Conservation (phyloP, 2,329 filamentous ascomycete species). For the Colletotrichum sp. region DNA sequence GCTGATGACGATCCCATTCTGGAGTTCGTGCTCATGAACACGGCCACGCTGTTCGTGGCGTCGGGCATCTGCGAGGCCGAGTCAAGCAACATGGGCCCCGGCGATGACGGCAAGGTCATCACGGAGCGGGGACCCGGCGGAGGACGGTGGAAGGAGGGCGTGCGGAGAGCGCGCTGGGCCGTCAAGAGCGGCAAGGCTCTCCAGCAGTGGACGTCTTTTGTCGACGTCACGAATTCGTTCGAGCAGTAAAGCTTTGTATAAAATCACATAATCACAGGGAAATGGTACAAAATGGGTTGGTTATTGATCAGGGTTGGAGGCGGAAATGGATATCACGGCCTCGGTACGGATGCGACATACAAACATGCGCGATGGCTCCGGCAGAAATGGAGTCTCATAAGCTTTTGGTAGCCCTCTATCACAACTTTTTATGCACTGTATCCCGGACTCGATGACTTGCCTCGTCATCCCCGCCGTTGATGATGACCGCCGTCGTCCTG, state of each 20-base stretch:
- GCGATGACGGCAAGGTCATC: slow-evolving; percentile 82
- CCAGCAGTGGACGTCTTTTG: slow-evolving; percentile 82
- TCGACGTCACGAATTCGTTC: slow-evolving; percentile 73
- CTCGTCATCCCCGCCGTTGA: slow-evolving; percentile 55
- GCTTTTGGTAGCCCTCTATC: slow-evolving; percentile 19
- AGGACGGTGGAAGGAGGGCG: slow-evolving; percentile 92
- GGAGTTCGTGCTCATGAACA: slow-evolving; percentile 94
- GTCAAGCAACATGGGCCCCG: slow-evolving; percentile 76
- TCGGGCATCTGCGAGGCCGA: slow-evolving; percentile 88
- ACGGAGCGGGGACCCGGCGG: slow-evolving; percentile 84
- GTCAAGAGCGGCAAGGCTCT: slow-evolving; percentile 87
- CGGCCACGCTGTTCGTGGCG: slow-evolving; percentile 84
- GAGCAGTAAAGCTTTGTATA: background rate
- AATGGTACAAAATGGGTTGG: background rate
- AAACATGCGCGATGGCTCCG: background rate
- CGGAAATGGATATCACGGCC: background rate
- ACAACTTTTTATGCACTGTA: slow-evolving; percentile 18
- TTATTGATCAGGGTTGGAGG: background rate
- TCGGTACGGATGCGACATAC: background rate
- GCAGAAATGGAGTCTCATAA: slow-evolving; percentile 10
- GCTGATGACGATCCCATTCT: slow-evolving; percentile 81
- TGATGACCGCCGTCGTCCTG: background rate
- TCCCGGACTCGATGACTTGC: background rate
- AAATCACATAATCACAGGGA: background rate
- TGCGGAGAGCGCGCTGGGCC: slow-evolving; percentile 86